These are phyloP conservation scores for Claviceps fusiformis DNA, from an alignment of 2,329 filamentous ascomycete species.

Conservation along the genomic window DNA sequence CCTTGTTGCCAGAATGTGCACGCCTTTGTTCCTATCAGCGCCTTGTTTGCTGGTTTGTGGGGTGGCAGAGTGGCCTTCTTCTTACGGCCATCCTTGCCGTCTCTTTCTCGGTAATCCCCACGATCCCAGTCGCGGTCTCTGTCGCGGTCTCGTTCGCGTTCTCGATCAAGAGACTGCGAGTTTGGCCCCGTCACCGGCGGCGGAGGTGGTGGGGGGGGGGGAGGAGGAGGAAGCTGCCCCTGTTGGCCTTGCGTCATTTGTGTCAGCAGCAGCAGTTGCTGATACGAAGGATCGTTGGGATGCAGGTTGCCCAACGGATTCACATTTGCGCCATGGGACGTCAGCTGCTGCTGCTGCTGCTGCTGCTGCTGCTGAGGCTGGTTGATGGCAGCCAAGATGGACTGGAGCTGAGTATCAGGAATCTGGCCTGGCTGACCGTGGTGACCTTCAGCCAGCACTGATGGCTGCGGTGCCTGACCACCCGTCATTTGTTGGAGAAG, in stretches of 20 bases:
- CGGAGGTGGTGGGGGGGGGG: conserved; percentile 9
- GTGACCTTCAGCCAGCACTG: conserved; percentile 6
- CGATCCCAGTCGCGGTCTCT: conserved; percentile 22
- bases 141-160: conserved; percentile 2
- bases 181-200: conserved; percentile 3
- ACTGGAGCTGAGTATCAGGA: conserved; percentile 27
- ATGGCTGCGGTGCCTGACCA: conserved; percentile 16
- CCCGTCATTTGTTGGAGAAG: conserved; percentile 26
- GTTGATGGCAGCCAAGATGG: conserved; percentile 29
- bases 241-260: conserved; percentile 23
- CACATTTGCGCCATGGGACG: conserved; percentile 8
- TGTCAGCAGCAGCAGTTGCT: conserved; percentile 25
- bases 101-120: conserved; percentile 18
- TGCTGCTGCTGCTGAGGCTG: conserved; percentile 15
- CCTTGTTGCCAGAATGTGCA: conserved; percentile 60
- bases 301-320: conserved; percentile 17
- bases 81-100: conserved; percentile 25
- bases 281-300: conserved; percentile 26
- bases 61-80: conserved; percentile 27
- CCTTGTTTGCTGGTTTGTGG: conserved; percentile 36
- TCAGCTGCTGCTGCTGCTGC: conserved; percentile 2
- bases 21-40: conserved; percentile 50
- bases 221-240: conserved; percentile 10
- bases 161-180: conserved; percentile 3
- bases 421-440: conserved; percentile 15